Evolutionary conservation across 2,329 filamentous ascomycete genomes (phyloP), one percentile per base, ranked within the genome.

Genomic region (Exophiala spinifera): DNA sequence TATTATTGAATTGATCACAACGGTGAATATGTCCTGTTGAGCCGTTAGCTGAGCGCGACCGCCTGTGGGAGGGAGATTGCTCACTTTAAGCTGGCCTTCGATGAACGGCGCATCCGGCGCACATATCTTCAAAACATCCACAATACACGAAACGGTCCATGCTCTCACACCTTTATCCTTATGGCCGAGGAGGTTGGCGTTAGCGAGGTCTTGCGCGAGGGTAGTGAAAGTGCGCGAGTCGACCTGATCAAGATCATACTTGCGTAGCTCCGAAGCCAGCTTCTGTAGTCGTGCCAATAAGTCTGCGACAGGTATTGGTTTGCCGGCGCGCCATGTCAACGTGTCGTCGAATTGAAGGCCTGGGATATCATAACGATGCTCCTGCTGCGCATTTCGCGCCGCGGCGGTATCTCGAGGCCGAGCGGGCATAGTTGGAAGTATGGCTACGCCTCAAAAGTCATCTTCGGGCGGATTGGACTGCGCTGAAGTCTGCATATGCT

Each of bases 81-180:
- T 61, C 72, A 92, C 91, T 86, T 95, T 96, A 60, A 97, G 80
- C 74, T 97, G 91, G 56, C 88, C 84, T 37, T 83, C 84, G 20
- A 90, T 95, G 72, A 95, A 97, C 15, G 94, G 94, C 69, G 94
- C 94, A 78, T 97, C 87, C 0, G 94, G 94, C 23, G 94, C 94
- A 73, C 90, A 96, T 53, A 99, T 80, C 65, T 89, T 87, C 68
- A 99, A 82, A 63, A 99, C 88, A 70, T 99, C 94, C 51, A 96
- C 91, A 57, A 97, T 79, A 70, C 91, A 97, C 66, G 89, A 89
- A 40, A 91, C 86, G 28, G 89, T 83, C 76, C 88, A 96, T 21
- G 94, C 92, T 71, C 88, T 87, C 61, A 99, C 91, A 52, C 94
- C 94, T 61, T 86, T 88, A 71, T 99, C 94, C 75, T 95, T 95